Conservation (phyloP, 2,329 filamentous ascomycete genomes). For the Colletotrichum tanaceti region DNA sequence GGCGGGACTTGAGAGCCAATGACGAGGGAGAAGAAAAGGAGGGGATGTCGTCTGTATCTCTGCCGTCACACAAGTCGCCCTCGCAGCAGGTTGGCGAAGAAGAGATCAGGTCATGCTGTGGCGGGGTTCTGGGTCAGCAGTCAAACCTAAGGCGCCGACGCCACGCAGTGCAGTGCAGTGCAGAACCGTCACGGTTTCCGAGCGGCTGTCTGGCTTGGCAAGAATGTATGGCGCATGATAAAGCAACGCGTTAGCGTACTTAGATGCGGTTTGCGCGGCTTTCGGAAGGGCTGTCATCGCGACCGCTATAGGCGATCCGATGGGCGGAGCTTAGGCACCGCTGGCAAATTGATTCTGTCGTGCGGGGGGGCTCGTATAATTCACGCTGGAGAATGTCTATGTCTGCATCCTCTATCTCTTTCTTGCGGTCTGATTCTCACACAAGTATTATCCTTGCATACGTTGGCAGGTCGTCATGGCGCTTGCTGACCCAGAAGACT, state of each 20-base stretch:
- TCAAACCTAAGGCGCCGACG: background rate
- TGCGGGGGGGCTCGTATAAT: background rate
- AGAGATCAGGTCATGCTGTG: background rate
- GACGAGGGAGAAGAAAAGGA: background rate
- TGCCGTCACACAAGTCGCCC: background rate
- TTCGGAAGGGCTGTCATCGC: conserved; percentile 3
- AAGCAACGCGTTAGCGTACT: background rate
- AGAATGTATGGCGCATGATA: conserved; percentile 1
- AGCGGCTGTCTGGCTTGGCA: conserved; percentile 3
- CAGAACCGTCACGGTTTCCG: conserved; percentile 1
- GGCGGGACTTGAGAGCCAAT: background rate
- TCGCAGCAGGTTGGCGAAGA: background rate
- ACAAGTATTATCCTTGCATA: background rate
- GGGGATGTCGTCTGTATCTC: background rate
- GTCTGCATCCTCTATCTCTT: background rate
- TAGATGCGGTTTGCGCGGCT: background rate
- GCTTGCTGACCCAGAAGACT: background rate
- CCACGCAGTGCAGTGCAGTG: background rate
- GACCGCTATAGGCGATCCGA: background rate
- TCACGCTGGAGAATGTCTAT: background rate
- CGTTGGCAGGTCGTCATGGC: background rate
- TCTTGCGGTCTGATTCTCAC: background rate
- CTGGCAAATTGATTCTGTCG: background rate
- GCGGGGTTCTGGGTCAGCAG: background rate
- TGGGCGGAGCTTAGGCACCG: background rate